Percentiles rank a stretch among this genome's conserved stretches.
Evolutionary conservation across 305 asterid genomes (phyloP).

Genomic region (Fraxinus albicans): DNA sequence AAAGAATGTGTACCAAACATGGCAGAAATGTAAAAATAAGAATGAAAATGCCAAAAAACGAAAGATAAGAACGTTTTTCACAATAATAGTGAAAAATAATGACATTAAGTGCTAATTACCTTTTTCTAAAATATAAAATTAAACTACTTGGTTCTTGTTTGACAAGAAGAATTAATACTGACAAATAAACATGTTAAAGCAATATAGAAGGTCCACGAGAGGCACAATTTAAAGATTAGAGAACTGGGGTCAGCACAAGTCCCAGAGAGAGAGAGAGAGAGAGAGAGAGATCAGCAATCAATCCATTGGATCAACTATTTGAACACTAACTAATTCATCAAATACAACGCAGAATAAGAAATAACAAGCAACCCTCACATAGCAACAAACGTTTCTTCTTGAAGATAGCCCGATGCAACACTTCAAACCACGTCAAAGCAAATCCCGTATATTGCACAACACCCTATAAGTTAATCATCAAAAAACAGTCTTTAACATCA

Average conservation of each 20-base stretch:
- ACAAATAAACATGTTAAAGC: not conserved
- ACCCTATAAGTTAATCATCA: slow-evolving; percentile 37
- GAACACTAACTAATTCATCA: slow-evolving; percentile 28
- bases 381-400: slow-evolving; percentile 28
- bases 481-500: slow-evolving; percentile 27
- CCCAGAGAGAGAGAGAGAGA: not conserved
- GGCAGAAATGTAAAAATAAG: no score
- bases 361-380: slow-evolving; percentile 30
- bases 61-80: no score
- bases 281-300: not conserved
- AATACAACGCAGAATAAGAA: slow-evolving; percentile 36
- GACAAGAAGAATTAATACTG: not conserved
- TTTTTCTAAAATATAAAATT: no score
- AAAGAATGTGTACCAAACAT: no score
- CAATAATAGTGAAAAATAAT: no score
- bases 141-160: not conserved
- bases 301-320: not conserved
- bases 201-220: not conserved
- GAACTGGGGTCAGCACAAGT: not conserved
- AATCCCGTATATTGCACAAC: slow-evolving; percentile 28
- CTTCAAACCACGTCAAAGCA: slow-evolving; percentile 25
- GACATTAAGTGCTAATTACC: no score
- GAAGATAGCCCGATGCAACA: not conserved
- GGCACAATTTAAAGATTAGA: not conserved
- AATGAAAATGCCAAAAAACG: no score